Base-by-base conservation (phyloP, 768 basidiomycete species). In the Hygrocybe punicea region DNA sequence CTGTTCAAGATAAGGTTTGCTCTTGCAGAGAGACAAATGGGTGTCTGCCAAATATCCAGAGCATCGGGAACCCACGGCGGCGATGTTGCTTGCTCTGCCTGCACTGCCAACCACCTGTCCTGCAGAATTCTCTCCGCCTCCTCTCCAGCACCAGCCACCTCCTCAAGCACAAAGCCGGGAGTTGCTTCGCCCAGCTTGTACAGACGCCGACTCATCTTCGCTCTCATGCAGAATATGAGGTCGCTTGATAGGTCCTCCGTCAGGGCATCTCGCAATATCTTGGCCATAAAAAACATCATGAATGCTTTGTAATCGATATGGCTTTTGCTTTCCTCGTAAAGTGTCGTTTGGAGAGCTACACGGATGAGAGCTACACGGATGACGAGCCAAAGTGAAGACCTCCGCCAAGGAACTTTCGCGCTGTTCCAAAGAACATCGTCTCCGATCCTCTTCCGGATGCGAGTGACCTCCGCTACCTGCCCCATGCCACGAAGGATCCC, bases 331-430 rank as follows among this genome's bases (percentile, higher is more conserved):
- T 33, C 21, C 44, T 44, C 62, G 61, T 36, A 57, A 24, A 74
- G 62, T 0, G 74, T 69, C 0, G 71, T 77, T 61, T 81, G 79
- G 23, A 80, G 59, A 1, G 71, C 70, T 4, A 83, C 77, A 7
- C 81, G 76, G 34, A 80, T 63, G 11, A 80, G 59, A 1, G 71
- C 70, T 4, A 83, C 77, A 7, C 81, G 76, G 34, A 80, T 63
- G 11, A 80, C 62, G 4, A 82, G 73, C 81, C 81, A 84, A 10
- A 80, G 66, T 1, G 79, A 67, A 6, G 80, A 79, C 21, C 82
- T 71, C 24, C 83, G 67, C 81, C 81, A 84, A 13, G 69, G 82
- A 53, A 71, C 65, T 29, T 60, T 51, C 2, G 75, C 67, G 19
- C 68, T 56, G 4, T 69, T 39, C 76, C 78, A 78, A 21, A 78